Conservation (phyloP, 2,329 filamentous ascomycete genomes). For the Fusarium floridanum region DNA sequence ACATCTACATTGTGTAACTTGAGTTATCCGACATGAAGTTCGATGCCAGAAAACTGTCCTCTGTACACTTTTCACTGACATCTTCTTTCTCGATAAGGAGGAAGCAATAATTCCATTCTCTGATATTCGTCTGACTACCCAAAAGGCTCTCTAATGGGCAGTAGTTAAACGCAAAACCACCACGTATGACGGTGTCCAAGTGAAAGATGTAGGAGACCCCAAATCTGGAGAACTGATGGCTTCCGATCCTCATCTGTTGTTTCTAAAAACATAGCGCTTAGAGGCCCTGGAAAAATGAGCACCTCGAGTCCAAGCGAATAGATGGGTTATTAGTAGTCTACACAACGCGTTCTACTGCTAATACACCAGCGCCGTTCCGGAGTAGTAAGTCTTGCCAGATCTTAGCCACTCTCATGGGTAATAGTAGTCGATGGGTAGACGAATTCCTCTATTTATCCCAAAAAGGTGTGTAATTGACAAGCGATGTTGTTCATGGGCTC, state of each 20-base stretch:
- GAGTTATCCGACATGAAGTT: background rate
- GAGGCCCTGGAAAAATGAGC: background rate
- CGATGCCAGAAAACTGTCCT: background rate
- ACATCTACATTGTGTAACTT: background rate
- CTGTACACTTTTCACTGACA: too few species aligned
- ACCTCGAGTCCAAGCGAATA: background rate
- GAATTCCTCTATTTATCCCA: background rate
- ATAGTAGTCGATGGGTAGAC: too few species aligned
- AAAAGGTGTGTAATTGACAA: background rate
- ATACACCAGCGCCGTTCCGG: too few species aligned
- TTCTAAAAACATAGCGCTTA: background rate
- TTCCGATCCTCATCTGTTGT: background rate
- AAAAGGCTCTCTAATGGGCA: accelerated
- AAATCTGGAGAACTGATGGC: background rate
- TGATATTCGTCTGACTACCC: background rate
- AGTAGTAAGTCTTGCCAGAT: too few species aligned
- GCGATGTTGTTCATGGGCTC: background rate
- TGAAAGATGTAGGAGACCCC: background rate
- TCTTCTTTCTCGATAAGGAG: too few species aligned
- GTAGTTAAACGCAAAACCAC: background rate
- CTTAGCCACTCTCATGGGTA: too few species aligned
- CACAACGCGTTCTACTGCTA: too few species aligned
- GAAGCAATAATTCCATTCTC: background rate
- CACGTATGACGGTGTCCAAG: background rate
- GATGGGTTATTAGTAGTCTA: too few species aligned